Evolutionary conservation across 2,329 filamentous ascomycete species (phyloP), one percentile per base, ranked within the genome.

Genomic region (Xylariaceae sp.): DNA sequence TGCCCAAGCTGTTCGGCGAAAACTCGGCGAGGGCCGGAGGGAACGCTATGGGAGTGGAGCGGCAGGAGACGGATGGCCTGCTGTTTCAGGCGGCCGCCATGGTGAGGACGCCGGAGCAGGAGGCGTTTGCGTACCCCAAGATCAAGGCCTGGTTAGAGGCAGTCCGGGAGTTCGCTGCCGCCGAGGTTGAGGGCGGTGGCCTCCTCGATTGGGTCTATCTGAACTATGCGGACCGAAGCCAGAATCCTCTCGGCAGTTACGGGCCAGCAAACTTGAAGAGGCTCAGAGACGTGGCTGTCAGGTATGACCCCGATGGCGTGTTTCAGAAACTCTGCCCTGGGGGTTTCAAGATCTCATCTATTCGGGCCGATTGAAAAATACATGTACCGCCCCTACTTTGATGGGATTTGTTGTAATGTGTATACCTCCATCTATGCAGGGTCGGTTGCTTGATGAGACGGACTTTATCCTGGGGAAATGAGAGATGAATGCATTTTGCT

Each of bases 321-420:
- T 47, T 49, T 24, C 46, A 47, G 29, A 40, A 33, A 14, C 34
- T 46, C 14, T 38, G 33, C 36, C 42, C 41, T 13, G 44, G 44
- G 7, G 41, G 37, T 6, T 47, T 44, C 18, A 47, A 47, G 34
- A 15, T 41, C 1, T 9, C 39, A 11, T 26, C n/a, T n/a, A n/a
- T n/a, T n/a, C n/a, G n/a, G n/a, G n/a, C n/a, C n/a, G n/a, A n/a
- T n/a, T n/a, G n/a, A n/a, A n/a, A n/a, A n/a, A n/a, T n/a, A n/a
- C n/a, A n/a, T n/a, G n/a, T n/a, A n/a, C n/a, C n/a, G n/a, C n/a
- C n/a, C n/a, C n/a, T n/a, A n/a, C n/a, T n/a, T n/a, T n/a, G n/a
- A n/a, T n/a, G n/a, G n/a, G n/a, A n/a, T n/a, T n/a, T n/a, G n/a
- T n/a, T n/a, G n/a, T n/a, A n/a, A n/a, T n/a, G n/a, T n/a, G n/a